Base-by-base conservation (phyloP, 176 grass and related monocot genomes). In the Bothriochloa decipiens region DNA sequence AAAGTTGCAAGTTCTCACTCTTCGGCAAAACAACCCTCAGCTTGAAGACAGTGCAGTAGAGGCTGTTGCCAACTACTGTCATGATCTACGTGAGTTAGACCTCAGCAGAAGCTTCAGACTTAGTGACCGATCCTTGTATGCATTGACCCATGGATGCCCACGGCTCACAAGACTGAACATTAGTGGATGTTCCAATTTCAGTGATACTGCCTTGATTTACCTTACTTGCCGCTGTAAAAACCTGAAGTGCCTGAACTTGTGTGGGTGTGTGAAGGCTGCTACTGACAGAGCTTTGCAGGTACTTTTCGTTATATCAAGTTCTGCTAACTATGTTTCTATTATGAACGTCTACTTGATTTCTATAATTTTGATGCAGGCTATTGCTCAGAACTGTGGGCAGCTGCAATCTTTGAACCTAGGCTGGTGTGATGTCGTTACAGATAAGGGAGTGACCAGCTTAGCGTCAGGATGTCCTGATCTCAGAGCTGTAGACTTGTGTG, bases 31-130 rank as follows among this genome's bases (percentile, higher is more conserved):
- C 42, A 90, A 77, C 75, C 46, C 95, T 81, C 95, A 97, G 74
- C 92, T 97, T 62, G 95, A 94, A 87, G 91, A 97, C 67, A 90
- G 25, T 82, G 94, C 87, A 63, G 94, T 97, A 72, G 91, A 97
- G 79, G 82, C 80, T 68, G 91, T 97, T 76, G 79, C 91, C 57
- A 86, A 84, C 41, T 88, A 86, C 63, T 97, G 89, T 86, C 87
- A 90, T 74, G 94, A 97, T 57, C 84, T 97, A 35, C 83, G 73
- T 35, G 94, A 93, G 86, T 76, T 93, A 53, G 94, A 97, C 75
- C 94, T 97, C 67, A 93, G 91, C 84, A 84, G 91, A 91, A 97
- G 94, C 76, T 91, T 94, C 74, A 39, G 81, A 46, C 91, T 97
- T n/a, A 91, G 70, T 75, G 91, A 94, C 66, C 80, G 78, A 17